Conservation (phyloP, 345 rosid species). For the Cardiospermum halicacabum region DNA sequence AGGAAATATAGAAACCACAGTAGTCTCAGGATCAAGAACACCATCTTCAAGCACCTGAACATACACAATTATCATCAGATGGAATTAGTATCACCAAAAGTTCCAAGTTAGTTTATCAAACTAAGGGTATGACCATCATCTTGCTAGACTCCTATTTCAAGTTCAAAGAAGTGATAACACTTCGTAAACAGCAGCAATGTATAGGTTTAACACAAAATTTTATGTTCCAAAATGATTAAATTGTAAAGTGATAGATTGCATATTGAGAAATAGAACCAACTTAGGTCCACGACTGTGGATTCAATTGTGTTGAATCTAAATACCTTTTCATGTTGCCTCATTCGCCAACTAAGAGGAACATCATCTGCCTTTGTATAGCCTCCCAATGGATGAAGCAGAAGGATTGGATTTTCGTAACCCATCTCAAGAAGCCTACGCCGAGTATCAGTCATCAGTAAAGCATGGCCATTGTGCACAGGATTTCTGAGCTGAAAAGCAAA, state of each 20-base stretch:
- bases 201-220: background rate
- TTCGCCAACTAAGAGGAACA: conserved; percentile 96
- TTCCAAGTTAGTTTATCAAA: background rate
- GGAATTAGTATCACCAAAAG: background rate
- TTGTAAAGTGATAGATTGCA: background rate
- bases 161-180: background rate
- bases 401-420: conserved; percentile 93
- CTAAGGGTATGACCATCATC: background rate
- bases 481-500: conserved; percentile 99
- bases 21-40: conserved; percentile 97
- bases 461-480: conserved; percentile 98
- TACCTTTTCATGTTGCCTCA: conserved; percentile 98
- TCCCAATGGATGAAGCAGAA: conserved; percentile 93
- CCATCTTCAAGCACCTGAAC: conserved; percentile 93
- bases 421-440: conserved; percentile 85
- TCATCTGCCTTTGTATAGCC: conserved; percentile 98
- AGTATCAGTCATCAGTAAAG: conserved; percentile 93
- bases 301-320: background rate
- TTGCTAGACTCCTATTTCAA: background rate
- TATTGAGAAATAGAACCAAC: background rate
- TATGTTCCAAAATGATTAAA: background rate
- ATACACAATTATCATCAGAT: conserved; percentile 2
- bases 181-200: background rate
- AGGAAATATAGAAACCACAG: conserved; percentile 94
- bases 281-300: background rate